A percentile compares a stretch with the other conserved stretches of the same genome.
Conservation (phyloP, 129 eudicot genomes). For the Flaveria sonorensis region DNA sequence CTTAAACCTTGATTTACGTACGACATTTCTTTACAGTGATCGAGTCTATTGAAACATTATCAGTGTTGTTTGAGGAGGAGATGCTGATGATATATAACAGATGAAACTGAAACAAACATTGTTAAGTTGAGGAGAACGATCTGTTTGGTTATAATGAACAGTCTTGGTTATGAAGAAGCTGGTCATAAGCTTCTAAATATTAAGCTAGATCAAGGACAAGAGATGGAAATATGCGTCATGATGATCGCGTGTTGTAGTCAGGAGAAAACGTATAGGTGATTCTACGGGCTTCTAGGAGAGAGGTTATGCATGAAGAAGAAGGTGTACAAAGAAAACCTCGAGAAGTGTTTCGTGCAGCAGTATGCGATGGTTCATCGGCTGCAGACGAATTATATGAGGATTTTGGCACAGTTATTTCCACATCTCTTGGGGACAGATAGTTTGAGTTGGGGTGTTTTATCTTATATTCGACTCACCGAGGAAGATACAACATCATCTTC, state of each 20-base stretch:
- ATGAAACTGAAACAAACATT: slow-evolving; percentile 83
- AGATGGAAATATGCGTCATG: slow-evolving; percentile 92
- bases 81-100: slow-evolving; percentile 65
- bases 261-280: slow-evolving; percentile 81
- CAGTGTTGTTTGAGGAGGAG: slow-evolving; percentile 47
- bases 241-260: slow-evolving; percentile 87
- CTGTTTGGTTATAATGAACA: slow-evolving; percentile 81
- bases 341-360: slow-evolving; percentile 78
- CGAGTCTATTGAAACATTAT: no score
- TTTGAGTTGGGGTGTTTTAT: slow-evolving; percentile 77
- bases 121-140: slow-evolving; percentile 86
- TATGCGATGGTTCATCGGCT: slow-evolving; percentile 87
- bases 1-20: no score
- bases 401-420: slow-evolving; percentile 89
- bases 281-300: slow-evolving; percentile 86
- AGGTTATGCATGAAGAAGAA: slow-evolving; percentile 84
- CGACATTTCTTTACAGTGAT: no score
- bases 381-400: slow-evolving; percentile 77
- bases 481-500: slow-evolving; percentile 91
- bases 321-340: slow-evolving; percentile 77
- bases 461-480: slow-evolving; percentile 76
- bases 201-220: slow-evolving; percentile 85
- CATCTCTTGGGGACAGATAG: slow-evolving; percentile 82
- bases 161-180: slow-evolving; percentile 95
- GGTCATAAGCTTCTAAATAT: slow-evolving; percentile 84